Conservation (phyloP, 257 asterid genomes). For the Oldenlandia corymbosa region DNA sequence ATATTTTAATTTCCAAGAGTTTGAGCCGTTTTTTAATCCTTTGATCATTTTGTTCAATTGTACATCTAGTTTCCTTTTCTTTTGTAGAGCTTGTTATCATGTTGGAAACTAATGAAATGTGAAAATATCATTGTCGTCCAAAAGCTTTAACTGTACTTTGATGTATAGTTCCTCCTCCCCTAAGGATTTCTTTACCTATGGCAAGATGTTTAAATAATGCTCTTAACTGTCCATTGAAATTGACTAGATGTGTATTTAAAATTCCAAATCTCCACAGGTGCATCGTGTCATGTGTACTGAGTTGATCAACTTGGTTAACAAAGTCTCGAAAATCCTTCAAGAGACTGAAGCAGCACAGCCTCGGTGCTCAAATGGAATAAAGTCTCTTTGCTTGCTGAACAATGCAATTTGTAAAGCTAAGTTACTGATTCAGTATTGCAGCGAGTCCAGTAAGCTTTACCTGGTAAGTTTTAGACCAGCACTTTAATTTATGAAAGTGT, state of each 20-base stretch:
- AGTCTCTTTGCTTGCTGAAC: conserved; percentile 62
- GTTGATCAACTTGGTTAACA: conserved; percentile 35
- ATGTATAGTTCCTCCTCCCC: background rate
- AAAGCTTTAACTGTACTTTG: background rate
- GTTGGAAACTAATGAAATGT: background rate
- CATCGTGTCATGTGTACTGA: conserved; percentile 70
- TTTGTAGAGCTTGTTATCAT: background rate
- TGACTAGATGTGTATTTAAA: conserved; percentile 1
- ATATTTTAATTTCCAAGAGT: background rate
- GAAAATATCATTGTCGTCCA: background rate
- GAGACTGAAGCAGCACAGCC: conserved; percentile 83
- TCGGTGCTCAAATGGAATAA: conserved; percentile 73
- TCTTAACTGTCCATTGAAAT: background rate
- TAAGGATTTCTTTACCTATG: background rate
- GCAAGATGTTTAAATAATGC: background rate
- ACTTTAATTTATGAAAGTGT: background rate
- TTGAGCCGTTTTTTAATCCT: conserved; percentile 1
- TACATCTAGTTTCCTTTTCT: background rate
- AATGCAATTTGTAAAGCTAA: conserved; percentile 59
- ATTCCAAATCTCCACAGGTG: conserved; percentile 47
- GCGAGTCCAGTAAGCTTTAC: conserved; percentile 84
- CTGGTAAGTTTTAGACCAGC: conserved; percentile 44
- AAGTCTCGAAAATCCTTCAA: conserved; percentile 43
- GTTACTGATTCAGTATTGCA: conserved; percentile 53
- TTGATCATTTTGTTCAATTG: background rate